Percentiles rank a stretch among this genome's conserved stretches.
Evolutionary conservation across 352 stramenopile species (phyloP).

Genomic region (Phytopythium helicoides): DNA sequence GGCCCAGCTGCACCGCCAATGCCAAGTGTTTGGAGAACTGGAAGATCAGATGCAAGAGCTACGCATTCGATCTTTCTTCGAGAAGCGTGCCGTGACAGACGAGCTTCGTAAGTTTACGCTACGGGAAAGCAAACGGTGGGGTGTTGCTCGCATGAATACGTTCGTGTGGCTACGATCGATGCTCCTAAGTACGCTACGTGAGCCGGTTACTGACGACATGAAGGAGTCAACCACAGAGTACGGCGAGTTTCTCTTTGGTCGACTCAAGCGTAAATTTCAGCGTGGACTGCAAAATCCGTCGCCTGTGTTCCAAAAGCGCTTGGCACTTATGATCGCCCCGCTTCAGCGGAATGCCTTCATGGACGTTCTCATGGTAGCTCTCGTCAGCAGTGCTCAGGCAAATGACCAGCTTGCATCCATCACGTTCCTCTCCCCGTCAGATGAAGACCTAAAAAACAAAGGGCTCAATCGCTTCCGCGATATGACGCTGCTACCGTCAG

Average conservation of each 20-base stretch:
- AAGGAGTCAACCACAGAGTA: constrained; percentile 44
- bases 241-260: constrained; percentile 29
- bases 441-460: constrained; percentile 37
- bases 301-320: constrained; percentile 31
- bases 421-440: constrained; percentile 42
- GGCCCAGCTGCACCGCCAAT: constrained; percentile 51
- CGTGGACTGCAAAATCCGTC: constrained; percentile 23
- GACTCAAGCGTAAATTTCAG: constrained; percentile 34
- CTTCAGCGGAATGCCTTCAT: constrained; percentile 37
- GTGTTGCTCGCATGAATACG: constrained; percentile 42
- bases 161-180: constrained; percentile 49
- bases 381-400: constrained; percentile 40
- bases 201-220: constrained; percentile 19
- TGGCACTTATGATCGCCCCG: constrained; percentile 37
- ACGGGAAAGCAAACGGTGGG: constrained; percentile 29
- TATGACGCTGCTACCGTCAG: constrained; percentile 27
- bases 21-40: constrained; percentile 50
- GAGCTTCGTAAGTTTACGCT: constrained; percentile 43
- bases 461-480: constrained; percentile 22
- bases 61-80: constrained; percentile 50
- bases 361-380: constrained; percentile 31
- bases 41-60: constrained; percentile 67
- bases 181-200: constrained; percentile 41
- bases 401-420: constrained; percentile 41
- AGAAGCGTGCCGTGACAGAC: constrained; percentile 41